These are phyloP conservation scores for Rhizopus stolonifer DNA, from an alignment of 371 early-diverging fungal genomes.

Conservation along the genomic window DNA sequence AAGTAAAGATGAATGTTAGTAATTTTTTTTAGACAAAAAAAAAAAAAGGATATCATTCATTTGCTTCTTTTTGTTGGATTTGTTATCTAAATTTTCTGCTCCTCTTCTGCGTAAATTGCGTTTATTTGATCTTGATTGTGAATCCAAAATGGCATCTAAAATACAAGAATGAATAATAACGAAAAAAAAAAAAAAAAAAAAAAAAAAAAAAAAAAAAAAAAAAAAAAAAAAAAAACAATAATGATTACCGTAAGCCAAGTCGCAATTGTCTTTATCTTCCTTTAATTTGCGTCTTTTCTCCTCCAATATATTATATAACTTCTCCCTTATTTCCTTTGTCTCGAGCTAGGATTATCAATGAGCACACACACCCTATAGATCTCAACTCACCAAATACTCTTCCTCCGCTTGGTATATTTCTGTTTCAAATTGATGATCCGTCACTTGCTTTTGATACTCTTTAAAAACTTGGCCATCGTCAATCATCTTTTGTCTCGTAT, in stretches of 20 bases:
- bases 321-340: slow-evolving; percentile 70
- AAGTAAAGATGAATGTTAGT: background rate
- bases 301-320: slow-evolving; percentile 71
- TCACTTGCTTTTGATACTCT: slow-evolving; percentile 70
- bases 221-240: too few relatives aligned
- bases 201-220: too few relatives aligned
- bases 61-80: slow-evolving; percentile 43
- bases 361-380: too few relatives aligned
- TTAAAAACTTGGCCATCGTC: slow-evolving; percentile 56
- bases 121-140: slow-evolving; percentile 36
- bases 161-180: too few relatives aligned
- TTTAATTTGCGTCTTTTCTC: slow-evolving; percentile 73
- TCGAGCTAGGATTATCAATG: too few relatives aligned
- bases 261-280: slow-evolving; percentile 84
- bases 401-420: slow-evolving; percentile 60
- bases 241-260: slow-evolving; percentile 67
- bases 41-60: slow-evolving; percentile 45
- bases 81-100: slow-evolving; percentile 37
- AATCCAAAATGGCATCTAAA: slow-evolving; percentile 38
- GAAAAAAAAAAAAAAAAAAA: too few relatives aligned
- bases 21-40: slow-evolving; percentile 3
- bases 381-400: slow-evolving; percentile 48
- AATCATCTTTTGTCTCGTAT: slow-evolving; percentile 55
- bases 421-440: slow-evolving; percentile 60
- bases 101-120: slow-evolving; percentile 46